Evolutionary conservation across 768 basidiomycete species (phyloP), one percentile per base, ranked within the genome.

Genomic region (Scleroderma citrinum): DNA sequence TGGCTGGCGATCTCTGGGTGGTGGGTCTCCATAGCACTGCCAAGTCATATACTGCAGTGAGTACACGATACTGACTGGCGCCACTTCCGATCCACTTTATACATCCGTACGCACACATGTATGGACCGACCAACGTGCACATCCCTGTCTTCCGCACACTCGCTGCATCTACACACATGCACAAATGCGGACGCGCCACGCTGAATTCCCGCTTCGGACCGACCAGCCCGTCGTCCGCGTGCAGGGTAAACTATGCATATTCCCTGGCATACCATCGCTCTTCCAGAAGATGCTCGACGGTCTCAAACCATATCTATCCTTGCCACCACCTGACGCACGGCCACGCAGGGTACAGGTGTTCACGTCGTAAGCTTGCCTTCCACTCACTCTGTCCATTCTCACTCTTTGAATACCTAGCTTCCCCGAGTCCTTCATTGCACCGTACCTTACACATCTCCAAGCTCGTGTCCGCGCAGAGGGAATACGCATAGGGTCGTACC

Each of bases 201-300:
- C 51, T 51, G 5, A 38, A 20, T 34, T 17, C 17, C 16, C 48
- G 7, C 44, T 34, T 10, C 42, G 23, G 36, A 44, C 0, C 2
- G 40, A 12, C 29, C 57, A 90, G 87, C 93, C 93, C 21, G 89
- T 96, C 12, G 83, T 95, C 1, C 77, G 92, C 16, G 72, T 96
- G 2, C 80, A 80, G 57, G 86, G 87, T 20, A 94, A 89, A 69
- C 74, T 96, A 14, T 95, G 91, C 67, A 73, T 97, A 23, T 85
- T 97, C 68, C 94, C 94, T 0, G 94, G 94, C 26, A 90, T 96
- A 39, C 94, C 94, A 0, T 68, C 73, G 3, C 74, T 95, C 26
- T 95, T 94, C 69, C 81, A 86, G 58, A 80, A 78, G 64, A 85
- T 97, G 75, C 69, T 96, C 31, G 76, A 82, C 47, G 81, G 76